A percentile compares a stretch with the other conserved stretches of the same genome.
phyloP scores from a whole-genome alignment of 306 rosid species.

The Astragalus glycyphyllos region DNA sequence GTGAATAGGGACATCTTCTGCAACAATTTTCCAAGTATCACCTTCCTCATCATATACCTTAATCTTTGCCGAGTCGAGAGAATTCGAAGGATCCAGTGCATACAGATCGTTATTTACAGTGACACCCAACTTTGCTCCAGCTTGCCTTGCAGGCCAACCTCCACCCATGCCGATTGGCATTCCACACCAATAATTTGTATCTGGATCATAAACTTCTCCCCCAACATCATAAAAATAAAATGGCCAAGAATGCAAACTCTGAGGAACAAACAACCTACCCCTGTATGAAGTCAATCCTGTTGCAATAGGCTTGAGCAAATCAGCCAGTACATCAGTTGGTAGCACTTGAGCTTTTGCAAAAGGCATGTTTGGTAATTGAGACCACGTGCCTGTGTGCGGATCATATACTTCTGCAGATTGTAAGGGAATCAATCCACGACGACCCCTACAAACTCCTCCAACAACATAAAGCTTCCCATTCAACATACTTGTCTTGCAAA shows the following conservation, averaged over 20 bases:
- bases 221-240: constrained; percentile 56
- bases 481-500: constrained; percentile 52
- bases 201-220: constrained; percentile 60
- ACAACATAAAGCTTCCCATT: constrained; percentile 55
- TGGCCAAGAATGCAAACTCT: constrained; percentile 59
- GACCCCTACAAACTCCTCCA: constrained; percentile 55
- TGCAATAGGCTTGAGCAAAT: constrained; percentile 58
- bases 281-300: constrained; percentile 56
- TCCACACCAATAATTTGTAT: constrained; percentile 50
- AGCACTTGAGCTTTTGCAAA: constrained; percentile 50
- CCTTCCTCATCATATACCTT: constrained; percentile 50
- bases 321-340: constrained; percentile 55
- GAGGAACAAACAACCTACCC: constrained; percentile 58
- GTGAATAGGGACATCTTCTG: constrained; percentile 54
- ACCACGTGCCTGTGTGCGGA: constrained; percentile 48
- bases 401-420: constrained; percentile 59
- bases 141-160: constrained; percentile 61
- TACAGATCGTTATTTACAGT: constrained; percentile 46
- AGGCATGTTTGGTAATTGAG: constrained; percentile 58
- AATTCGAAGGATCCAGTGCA: constrained; percentile 55
- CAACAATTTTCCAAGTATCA: constrained; percentile 60
- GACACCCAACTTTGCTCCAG: constrained; percentile 55
- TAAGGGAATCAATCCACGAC: constrained; percentile 53
- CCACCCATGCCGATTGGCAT: constrained; percentile 59
- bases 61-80: constrained; percentile 49